These are phyloP conservation scores for Neofusicoccum cordaticola DNA, from an alignment of 2,329 filamentous ascomycete genomes.

Conservation along the genomic window DNA sequence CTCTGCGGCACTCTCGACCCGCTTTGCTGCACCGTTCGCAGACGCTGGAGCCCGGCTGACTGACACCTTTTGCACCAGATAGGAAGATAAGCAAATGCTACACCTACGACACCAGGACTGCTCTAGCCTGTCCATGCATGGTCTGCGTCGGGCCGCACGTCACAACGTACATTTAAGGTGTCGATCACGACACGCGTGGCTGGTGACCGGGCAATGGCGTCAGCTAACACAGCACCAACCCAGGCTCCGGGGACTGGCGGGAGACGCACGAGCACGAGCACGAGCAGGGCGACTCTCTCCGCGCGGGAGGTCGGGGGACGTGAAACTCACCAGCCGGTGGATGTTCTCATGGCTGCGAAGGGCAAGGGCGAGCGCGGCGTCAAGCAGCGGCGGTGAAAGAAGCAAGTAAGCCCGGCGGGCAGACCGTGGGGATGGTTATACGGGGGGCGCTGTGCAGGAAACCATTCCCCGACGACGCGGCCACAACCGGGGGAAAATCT, in stretches of 20 bases:
- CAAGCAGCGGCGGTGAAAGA: not conserved
- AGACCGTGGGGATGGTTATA: not conserved
- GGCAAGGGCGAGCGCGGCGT: not conserved
- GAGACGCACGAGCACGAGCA: too few species aligned
- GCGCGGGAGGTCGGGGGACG: too few species aligned
- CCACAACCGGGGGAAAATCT: not conserved
- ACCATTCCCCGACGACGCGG: constrained; percentile 3
- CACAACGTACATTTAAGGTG: constrained; percentile 8
- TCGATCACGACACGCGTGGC: constrained; percentile 8
- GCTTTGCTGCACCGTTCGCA: constrained; percentile 6
- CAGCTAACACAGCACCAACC: not conserved
- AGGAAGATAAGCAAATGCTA: too few species aligned
- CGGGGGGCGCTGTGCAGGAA: not conserved
- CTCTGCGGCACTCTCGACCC: constrained; percentile 5
- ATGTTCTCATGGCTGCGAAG: not conserved
- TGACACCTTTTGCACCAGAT: not conserved
- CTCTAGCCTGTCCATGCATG: too few species aligned
- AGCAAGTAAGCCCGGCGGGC: constrained; percentile 2
- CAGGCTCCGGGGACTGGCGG: not conserved
- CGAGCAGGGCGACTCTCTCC: not conserved
- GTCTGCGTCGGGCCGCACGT: not conserved
- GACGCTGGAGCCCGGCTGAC: not conserved
- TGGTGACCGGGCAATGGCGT: not conserved
- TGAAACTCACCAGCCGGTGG: not conserved
- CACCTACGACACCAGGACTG: too few species aligned